These are phyloP conservation scores for Lentinula detonsa DNA, from an alignment of 768 basidiomycete species.

Conservation along the genomic window DNA sequence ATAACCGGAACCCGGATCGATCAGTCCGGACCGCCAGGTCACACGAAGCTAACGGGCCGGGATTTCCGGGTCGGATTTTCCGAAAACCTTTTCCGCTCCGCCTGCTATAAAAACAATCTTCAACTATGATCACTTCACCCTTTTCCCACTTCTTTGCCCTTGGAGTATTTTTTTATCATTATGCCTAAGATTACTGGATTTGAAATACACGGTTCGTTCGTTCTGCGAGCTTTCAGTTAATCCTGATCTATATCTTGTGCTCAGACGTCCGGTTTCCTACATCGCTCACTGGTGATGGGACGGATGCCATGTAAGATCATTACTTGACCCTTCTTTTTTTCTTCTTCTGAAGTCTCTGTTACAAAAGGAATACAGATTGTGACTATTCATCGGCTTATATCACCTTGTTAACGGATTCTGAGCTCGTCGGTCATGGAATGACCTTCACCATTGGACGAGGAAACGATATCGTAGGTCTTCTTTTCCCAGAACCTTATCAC, in stretches of 20 bases:
- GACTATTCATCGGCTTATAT: slow-evolving; percentile 96
- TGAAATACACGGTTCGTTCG: slow-evolving; percentile 24
- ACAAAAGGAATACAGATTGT: slow-evolving; percentile 82
- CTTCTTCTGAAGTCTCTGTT: background rate
- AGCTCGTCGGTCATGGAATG: slow-evolving; percentile 87
- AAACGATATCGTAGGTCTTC: slow-evolving; percentile 72
- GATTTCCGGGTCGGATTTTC: background rate
- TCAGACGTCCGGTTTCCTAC: slow-evolving; percentile 91
- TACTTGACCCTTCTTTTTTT: background rate
- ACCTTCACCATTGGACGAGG: slow-evolving; percentile 94
- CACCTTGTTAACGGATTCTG: slow-evolving; percentile 65
- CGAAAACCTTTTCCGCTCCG: background rate
- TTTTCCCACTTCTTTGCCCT: background rate
- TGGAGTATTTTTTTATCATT: background rate
- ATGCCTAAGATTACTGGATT: slow-evolving; percentile 30
- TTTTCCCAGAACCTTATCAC: background rate
- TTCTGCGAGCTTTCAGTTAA: background rate
- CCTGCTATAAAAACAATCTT: background rate
- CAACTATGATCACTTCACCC: background rate
- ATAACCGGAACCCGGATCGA: background rate
- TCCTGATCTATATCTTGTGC: background rate
- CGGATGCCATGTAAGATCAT: slow-evolving; percentile 74
- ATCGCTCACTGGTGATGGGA: slow-evolving; percentile 84
- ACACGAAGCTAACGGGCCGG: background rate
- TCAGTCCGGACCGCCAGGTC: background rate